Evolutionary conservation across 2,329 filamentous ascomycete genomes (phyloP).

Genomic region (Lizonia empirigonia): DNA sequence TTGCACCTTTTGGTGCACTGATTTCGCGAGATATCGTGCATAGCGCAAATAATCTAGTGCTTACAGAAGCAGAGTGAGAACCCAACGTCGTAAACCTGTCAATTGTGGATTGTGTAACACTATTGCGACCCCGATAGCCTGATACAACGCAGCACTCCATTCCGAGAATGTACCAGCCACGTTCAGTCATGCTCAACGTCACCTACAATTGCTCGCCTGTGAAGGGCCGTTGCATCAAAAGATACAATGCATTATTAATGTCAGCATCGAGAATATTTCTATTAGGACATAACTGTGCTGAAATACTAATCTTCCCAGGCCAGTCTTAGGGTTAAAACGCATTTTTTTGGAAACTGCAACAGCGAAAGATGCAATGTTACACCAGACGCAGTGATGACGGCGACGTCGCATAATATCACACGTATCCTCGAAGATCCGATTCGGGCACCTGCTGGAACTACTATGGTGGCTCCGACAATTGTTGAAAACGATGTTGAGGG

Average conservation of each 20-base stretch:
- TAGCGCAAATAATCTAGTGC: not conserved
- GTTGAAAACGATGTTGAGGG: constrained; percentile 36
- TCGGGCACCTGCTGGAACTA: constrained; percentile 58
- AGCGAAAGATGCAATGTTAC: constrained; percentile 23
- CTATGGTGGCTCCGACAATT: constrained; percentile 51
- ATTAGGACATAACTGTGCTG: not conserved
- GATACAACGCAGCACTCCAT: not conserved
- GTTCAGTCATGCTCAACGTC: not conserved
- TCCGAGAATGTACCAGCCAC: not conserved
- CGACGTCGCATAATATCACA: constrained; percentile 42
- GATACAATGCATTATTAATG: not conserved
- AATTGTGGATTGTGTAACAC: not conserved
- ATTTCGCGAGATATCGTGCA: not conserved
- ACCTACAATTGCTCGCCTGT: not conserved
- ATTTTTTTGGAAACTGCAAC: constrained; percentile 32
- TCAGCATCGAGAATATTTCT: not conserved
- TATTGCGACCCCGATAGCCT: not conserved
- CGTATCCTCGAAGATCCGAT: constrained; percentile 31
- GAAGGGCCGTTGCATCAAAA: not conserved
- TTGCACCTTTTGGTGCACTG: not conserved
- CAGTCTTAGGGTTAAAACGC: constrained; percentile 30
- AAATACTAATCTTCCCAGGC: not conserved
- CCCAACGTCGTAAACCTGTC: not conserved
- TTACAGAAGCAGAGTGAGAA: not conserved
- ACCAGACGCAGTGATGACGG: constrained; percentile 24